Percentiles rank a stretch among this genome's conserved stretches.
Conservation (phyloP, 2,329 filamentous ascomycete genomes). For the Diaporthe capsici region DNA sequence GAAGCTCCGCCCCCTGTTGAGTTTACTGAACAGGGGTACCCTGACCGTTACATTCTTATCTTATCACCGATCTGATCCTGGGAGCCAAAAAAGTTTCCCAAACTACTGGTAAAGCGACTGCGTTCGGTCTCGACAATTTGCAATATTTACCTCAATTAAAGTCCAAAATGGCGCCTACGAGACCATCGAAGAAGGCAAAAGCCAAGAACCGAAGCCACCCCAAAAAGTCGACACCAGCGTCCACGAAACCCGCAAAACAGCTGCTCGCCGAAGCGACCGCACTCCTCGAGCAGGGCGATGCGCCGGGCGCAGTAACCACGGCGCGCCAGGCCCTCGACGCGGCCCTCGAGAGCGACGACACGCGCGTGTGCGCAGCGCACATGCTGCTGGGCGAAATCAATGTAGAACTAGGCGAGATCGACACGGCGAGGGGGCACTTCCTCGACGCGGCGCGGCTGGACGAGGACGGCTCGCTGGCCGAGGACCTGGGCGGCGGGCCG, state of each 20-base stretch:
- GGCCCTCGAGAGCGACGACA: conserved; percentile 62
- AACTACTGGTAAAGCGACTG: not conserved
- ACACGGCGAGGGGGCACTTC: conserved; percentile 81
- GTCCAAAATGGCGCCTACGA: conserved; percentile 43
- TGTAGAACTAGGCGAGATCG: conserved; percentile 85
- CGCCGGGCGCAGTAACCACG: conserved; percentile 46
- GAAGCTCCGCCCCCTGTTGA: not conserved
- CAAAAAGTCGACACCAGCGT: conserved; percentile 35
- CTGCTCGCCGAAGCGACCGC: conserved; percentile 51
- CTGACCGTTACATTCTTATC: not conserved
- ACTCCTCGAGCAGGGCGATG: conserved; percentile 53
- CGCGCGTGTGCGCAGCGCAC: conserved; percentile 69
- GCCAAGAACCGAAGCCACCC: conserved; percentile 38
- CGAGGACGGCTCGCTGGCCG: conserved; percentile 77
- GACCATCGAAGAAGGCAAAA: conserved; percentile 43
- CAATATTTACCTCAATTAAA: conserved; percentile 4
- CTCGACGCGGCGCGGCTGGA: conserved; percentile 81
- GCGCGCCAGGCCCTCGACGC: conserved; percentile 60
- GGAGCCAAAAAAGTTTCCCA: conserved; percentile 31
- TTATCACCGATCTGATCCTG: conserved; percentile 7
- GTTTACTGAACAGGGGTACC: not conserved
- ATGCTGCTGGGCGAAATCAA: conserved; percentile 86
- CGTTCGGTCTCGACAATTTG: not conserved
- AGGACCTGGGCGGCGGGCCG: conserved; percentile 82
- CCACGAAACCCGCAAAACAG: conserved; percentile 43